Evolutionary conservation across 140 eudicot genomes (phyloP).

Genomic region (Stevia rebaudiana): DNA sequence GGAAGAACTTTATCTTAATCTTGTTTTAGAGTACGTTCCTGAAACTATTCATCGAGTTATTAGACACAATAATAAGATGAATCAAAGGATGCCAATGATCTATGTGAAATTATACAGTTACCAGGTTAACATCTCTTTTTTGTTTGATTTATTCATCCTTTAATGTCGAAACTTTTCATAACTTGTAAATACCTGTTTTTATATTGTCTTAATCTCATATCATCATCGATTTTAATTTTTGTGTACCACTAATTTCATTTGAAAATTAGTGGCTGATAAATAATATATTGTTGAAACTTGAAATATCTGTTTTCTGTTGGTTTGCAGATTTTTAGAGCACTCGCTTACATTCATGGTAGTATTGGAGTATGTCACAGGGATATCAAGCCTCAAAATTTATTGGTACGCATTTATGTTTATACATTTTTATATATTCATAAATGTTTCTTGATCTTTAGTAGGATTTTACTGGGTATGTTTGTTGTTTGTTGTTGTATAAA

Average conservation of each 20-base stretch:
- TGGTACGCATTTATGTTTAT: conserved; percentile 40
- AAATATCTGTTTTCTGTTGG: background rate
- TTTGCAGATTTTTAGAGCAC: conserved; percentile 73
- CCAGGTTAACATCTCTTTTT: conserved; percentile 35
- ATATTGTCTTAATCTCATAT: background rate
- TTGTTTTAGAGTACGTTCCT: conserved; percentile 87
- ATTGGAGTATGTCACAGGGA: conserved; percentile 96
- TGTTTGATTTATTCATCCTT: background rate
- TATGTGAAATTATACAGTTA: conserved; percentile 74
- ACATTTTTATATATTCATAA: background rate
- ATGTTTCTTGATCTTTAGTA: background rate
- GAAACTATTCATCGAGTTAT: conserved; percentile 84
- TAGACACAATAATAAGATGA: conserved; percentile 81
- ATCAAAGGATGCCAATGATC: conserved; percentile 81
- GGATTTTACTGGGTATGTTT: no score
- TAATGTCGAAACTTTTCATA: background rate
- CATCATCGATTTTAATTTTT: background rate
- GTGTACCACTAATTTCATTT: background rate
- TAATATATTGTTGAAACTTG: background rate
- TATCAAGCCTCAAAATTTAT: conserved; percentile 82
- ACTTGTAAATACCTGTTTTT: background rate
- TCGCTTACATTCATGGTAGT: conserved; percentile 78
- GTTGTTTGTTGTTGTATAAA: no score
- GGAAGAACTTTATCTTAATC: conserved; percentile 77
- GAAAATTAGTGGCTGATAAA: background rate